Conservation (phyloP, 306 rosid species). For the Casuarina glauca region DNA sequence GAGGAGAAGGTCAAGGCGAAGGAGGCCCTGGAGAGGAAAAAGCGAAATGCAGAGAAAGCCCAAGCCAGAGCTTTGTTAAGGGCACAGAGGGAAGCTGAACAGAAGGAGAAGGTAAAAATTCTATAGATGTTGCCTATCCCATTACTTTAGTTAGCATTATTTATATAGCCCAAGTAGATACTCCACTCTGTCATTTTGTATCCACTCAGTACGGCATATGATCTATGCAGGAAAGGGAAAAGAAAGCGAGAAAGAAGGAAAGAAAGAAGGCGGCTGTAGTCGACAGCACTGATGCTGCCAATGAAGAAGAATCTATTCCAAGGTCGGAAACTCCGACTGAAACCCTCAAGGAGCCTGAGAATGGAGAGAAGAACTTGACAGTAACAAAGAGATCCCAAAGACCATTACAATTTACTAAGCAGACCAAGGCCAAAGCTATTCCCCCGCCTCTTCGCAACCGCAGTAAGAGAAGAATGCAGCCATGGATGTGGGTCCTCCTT, state of each 20-base stretch:
- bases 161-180: not conserved
- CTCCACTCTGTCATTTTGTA: slow-evolving; percentile 16
- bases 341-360: slow-evolving; percentile 37
- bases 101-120: slow-evolving; percentile 73
- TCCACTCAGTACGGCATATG: slow-evolving; percentile 17
- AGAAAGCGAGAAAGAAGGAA: slow-evolving; percentile 68
- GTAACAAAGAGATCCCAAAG: slow-evolving; percentile 49
- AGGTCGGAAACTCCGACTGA: slow-evolving; percentile 35
- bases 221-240: slow-evolving; percentile 68
- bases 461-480: slow-evolving; percentile 66
- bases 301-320: slow-evolving; percentile 46
- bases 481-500: slow-evolving; percentile 74
- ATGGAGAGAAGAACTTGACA: slow-evolving; percentile 41
- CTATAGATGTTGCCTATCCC: not conserved
- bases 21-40: slow-evolving; percentile 77
- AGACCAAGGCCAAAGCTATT: slow-evolving; percentile 54
- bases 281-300: slow-evolving; percentile 32
- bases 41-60: slow-evolving; percentile 67
- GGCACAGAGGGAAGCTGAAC: slow-evolving; percentile 84
- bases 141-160: not conserved
- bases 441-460: slow-evolving; percentile 76
- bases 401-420: slow-evolving; percentile 50
- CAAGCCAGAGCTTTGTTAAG: slow-evolving; percentile 65
- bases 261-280: slow-evolving; percentile 48
- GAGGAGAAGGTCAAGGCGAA: slow-evolving; percentile 82